Conservation (phyloP, 2,329 filamentous ascomycete genomes). For the Exserohilum rostratum region DNA sequence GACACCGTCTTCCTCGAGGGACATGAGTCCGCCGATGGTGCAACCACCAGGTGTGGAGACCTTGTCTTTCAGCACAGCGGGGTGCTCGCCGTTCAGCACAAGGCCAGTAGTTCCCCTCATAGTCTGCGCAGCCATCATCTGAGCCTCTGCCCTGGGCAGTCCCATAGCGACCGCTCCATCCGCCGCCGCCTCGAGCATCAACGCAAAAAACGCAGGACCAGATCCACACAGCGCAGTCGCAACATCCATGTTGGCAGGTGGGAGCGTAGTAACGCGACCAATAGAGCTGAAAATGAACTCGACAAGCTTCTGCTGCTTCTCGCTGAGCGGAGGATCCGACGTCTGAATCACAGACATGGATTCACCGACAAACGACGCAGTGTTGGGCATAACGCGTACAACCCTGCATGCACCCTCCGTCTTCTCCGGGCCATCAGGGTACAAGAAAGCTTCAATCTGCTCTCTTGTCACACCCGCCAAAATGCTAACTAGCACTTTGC, state of each 20-base stretch:
- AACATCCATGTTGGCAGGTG: conserved; percentile 72
- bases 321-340: conserved; percentile 62
- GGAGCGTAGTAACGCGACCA: conserved; percentile 72
- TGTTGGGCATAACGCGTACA: conserved; percentile 85
- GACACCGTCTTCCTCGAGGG: conserved; percentile 74
- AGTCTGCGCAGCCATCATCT: conserved; percentile 78
- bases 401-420: conserved; percentile 64
- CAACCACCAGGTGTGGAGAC: conserved; percentile 79
- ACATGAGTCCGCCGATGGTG: conserved; percentile 75
- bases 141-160: conserved; percentile 72
- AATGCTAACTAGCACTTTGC: conserved; percentile 83
- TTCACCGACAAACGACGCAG: conserved; percentile 76
- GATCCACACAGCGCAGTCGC: conserved; percentile 76
- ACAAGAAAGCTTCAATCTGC: conserved; percentile 70
- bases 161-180: conserved; percentile 83
- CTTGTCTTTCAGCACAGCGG: conserved; percentile 75
- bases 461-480: conserved; percentile 75
- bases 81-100: conserved; percentile 74
- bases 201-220: conserved; percentile 75
- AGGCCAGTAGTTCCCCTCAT: conserved; percentile 76
- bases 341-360: conserved; percentile 79
- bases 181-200: conserved; percentile 76
- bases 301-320: conserved; percentile 62
- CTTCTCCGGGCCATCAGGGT: conserved; percentile 55
- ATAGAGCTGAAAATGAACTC: conserved; percentile 80